phyloP scores from a whole-genome alignment of 306 rosid species.

The Cotoneaster glaucophyllus region DNA sequence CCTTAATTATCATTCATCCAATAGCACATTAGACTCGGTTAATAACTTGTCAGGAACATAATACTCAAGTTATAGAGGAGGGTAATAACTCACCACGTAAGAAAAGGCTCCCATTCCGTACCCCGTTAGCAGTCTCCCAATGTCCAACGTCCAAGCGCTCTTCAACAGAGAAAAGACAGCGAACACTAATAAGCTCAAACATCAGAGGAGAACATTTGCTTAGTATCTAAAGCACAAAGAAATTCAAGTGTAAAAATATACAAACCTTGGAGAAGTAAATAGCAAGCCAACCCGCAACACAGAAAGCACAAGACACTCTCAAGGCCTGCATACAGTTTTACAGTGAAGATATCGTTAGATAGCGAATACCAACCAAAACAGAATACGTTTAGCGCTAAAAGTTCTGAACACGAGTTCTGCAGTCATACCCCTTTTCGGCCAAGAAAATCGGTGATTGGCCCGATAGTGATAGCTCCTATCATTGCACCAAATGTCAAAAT shows the following conservation, averaged over 20 bases:
- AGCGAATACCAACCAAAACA: conserved; percentile 3
- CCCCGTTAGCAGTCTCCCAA: conserved; percentile 92
- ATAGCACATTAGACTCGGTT: not conserved
- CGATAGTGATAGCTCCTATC: conserved; percentile 92
- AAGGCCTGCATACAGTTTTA: conserved; percentile 53
- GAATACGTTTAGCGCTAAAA: not conserved
- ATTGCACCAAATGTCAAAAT: conserved; percentile 90
- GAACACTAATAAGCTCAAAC: conserved; percentile 11
- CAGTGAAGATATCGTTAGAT: conserved; percentile 1
- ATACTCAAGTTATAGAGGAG: not conserved
- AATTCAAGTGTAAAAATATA: not conserved
- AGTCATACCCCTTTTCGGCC: conserved; percentile 79
- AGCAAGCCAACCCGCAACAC: conserved; percentile 76
- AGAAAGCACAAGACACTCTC: conserved; percentile 68
- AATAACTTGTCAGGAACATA: not conserved
- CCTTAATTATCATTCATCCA: conserved; percentile 39
- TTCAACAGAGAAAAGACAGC: conserved; percentile 17
- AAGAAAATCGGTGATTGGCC: conserved; percentile 59
- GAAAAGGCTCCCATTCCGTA: conserved; percentile 97
- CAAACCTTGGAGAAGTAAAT: conserved; percentile 77
- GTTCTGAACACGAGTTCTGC: not conserved
- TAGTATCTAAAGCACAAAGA: conserved; percentile 4
- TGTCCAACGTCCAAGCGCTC: conserved; percentile 64
- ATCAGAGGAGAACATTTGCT: not conserved
- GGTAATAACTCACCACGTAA: conserved; percentile 49